Base-by-base conservation (phyloP, 2,329 filamentous ascomycete species). In the Pyrenophora seminiperda region DNA sequence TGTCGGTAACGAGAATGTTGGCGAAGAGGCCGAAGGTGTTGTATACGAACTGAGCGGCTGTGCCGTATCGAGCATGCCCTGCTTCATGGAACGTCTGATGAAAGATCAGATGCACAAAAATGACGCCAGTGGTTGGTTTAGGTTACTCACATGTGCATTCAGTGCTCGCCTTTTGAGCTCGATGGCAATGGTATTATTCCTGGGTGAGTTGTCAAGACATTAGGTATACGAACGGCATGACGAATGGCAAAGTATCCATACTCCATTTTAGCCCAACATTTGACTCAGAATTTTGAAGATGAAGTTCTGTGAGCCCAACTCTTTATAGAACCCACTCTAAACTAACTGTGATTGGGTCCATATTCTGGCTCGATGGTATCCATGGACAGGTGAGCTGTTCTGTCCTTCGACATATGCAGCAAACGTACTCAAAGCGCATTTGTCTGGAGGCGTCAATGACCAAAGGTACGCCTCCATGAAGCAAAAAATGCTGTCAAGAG, bases 1-100 rank as follows among this genome's bases (percentile, higher is more conserved):
- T 95, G 39, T 91, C 84, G 2, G 90, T 93, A n/a, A 96, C 91
- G 2, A 96, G 80, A 33, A 94, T 89, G 66, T 94, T 75, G 27
- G 91, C 95, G 73, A 89, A 86, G 5, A 94, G 77, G 17, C 88
- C 90, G 56, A 96, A 96, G 1, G 86, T 78, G 53, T 91, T 88
- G 70, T 90, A 96, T 2, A 91, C 88, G 3, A 86, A 76, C 65
- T 96, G 91, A 0, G 89, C 85, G 10, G 75, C 64, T 2, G 79
- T 77, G 39, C 91, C 91, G 71, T 95, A 96, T 53, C 91, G 83
- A n/a, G 90, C 90, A 48, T 83, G 84, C 61, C 95, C 89, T 36
- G 90, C 88, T 76, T 96, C 91, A 6, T 95, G 82, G 71, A 91
- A 91, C 0, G 83, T 86, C 62, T 96, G 89, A 7, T 88, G 7